Evolutionary conservation across 805 yeast genomes (phyloP), one percentile per base, ranked within the genome.

Genomic region (Lachancea thermotolerans): DNA sequence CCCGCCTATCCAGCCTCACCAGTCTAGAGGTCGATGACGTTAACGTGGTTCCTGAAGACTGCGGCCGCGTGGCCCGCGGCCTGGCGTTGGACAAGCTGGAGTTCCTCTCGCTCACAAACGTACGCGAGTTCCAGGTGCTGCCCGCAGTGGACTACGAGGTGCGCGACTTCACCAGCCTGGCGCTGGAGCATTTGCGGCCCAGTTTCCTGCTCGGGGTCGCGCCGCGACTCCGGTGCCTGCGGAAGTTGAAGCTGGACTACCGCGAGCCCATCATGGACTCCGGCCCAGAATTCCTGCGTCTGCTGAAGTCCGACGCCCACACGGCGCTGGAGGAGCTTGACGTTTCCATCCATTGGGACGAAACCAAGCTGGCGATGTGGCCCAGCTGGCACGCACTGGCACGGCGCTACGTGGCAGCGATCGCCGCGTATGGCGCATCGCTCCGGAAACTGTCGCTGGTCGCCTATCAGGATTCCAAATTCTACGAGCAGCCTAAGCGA

Each of bases 201-300:
- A 60, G 64, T 10, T 65, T 69, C 39, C 50, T 67, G 36, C 41
- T 42, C 5, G 38, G 44, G 10, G 44, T 70, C 2, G 62, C 62
- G 1, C 59, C 61, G 1, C 40, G 53, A 30, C 54, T 71, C 18
- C 46, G 17, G 1, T 54, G 45, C 9, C 48, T 72, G 32, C 56
- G 50, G 21, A 55, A 55, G 12, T 49, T 73, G 21, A 54, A 56
- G 12, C 50, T 75, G 4, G 78, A 75, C 47, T 68, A 60, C 49
- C 59, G 72, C 40, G 77, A 74, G 50, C 61, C 68, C 12, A 40
- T 60, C 12, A 51, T 62, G n/a, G 78, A 73, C 52, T 62, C 70
- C 1, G 69, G 71, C 0, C 70, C 70, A 1, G 51, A 47, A 1
- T 71, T 73, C 49, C 53, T 72, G 2, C 25, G 34, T 1, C 5